phyloP scores from a whole-genome alignment of 495 filamentous ascomycete species.

The Chaetomidium leptoderma region DNA sequence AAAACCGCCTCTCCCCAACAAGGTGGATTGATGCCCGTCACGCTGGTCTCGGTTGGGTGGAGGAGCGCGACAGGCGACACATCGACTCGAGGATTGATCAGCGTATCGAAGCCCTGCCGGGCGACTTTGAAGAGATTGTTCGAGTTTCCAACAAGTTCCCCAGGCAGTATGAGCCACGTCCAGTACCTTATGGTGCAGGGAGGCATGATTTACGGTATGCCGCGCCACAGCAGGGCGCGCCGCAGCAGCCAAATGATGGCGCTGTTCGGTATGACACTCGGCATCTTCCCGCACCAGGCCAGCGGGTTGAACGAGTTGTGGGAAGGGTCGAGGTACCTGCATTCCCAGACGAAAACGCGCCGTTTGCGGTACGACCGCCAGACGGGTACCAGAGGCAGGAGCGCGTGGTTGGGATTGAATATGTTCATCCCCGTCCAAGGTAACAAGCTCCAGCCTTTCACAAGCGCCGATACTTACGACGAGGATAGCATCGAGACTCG shows the following conservation, averaged over 20 bases:
- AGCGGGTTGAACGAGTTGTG: constrained; percentile 18
- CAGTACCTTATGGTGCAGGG: not conserved
- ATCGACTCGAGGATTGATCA: constrained; percentile 5
- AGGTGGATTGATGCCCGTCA: not conserved
- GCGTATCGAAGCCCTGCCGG: constrained; percentile 12
- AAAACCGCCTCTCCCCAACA: not conserved
- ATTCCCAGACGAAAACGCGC: not conserved
- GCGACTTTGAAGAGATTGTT: constrained; percentile 27
- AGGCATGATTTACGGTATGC: constrained; percentile 6
- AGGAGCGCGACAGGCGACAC: constrained; percentile 6
- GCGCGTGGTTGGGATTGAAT: constrained; percentile 27
- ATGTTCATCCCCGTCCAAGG: constrained; percentile 13
- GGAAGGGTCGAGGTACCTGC: constrained; percentile 13
- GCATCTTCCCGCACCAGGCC: not conserved
- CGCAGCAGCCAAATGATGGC: not conserved
- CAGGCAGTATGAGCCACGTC: constrained; percentile 23
- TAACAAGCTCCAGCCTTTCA: not conserved
- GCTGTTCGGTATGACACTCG: not conserved
- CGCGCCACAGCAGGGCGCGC: not conserved
- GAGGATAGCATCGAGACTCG: not conserved
- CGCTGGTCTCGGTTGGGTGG: constrained; percentile 1
- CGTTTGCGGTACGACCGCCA: not conserved
- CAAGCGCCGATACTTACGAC: not conserved
- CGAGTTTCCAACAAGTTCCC: constrained; percentile 33
- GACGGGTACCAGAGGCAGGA: constrained; percentile 22